Conservation (phyloP, 176 grass and related monocot genomes). For the Lolium rigidum region DNA sequence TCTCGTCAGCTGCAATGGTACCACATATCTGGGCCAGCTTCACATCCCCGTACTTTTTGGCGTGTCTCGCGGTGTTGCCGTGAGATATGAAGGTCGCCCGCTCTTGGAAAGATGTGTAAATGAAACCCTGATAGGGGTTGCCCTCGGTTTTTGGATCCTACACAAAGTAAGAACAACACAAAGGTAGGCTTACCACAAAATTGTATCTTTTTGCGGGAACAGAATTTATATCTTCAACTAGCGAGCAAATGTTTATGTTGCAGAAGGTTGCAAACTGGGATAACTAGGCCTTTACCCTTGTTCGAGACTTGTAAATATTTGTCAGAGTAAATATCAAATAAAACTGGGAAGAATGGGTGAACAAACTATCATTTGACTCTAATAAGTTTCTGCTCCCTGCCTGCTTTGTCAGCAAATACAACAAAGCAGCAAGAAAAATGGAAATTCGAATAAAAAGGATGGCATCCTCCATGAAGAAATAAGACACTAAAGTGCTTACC, state of each 20-base stretch:
- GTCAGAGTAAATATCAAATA: neutral
- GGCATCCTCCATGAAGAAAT: neutral
- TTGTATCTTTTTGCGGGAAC: neutral
- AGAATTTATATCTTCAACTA: neutral
- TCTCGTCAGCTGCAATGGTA: slow-evolving; percentile 18
- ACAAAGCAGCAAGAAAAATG: neutral
- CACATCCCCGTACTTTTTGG: slow-evolving; percentile 7
- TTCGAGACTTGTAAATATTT: too few relatives aligned
- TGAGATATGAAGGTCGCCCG: slow-evolving; percentile 24
- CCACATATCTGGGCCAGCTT: slow-evolving; percentile 30
- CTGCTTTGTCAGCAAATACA: neutral
- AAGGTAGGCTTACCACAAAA: neutral
- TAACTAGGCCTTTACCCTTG: too few relatives aligned
- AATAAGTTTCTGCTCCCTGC: neutral
- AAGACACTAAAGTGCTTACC: neutral
- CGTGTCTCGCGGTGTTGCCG: slow-evolving; percentile 15
- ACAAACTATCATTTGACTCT: neutral
- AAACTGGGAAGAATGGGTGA: neutral
- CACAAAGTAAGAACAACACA: neutral
- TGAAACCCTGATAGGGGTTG: slow-evolving; percentile 19
- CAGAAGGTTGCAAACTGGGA: too few relatives aligned
- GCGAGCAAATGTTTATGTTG: neutral
- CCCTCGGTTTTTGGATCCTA: slow-evolving; percentile 16
- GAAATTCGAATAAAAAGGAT: neutral
- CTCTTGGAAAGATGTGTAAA: slow-evolving; percentile 35